Evolutionary conservation across 257 asterid species (phyloP).

Genomic region (Solanum chmielewskii): DNA sequence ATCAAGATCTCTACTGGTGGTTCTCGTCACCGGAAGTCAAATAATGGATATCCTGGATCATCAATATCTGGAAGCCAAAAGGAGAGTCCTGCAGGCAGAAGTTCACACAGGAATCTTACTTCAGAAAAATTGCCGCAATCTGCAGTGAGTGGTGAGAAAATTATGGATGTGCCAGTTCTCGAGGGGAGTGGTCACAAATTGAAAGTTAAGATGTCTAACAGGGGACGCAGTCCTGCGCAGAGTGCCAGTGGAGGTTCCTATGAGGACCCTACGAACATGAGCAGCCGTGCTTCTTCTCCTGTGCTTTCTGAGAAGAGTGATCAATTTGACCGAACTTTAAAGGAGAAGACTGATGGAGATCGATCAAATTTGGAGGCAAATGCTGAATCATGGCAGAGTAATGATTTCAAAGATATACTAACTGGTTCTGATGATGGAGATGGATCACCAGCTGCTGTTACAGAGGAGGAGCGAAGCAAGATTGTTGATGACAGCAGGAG

Average conservation of each 20-base stretch:
- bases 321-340: conserved; percentile 22
- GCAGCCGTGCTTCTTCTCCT: conserved; percentile 55
- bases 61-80: conserved; percentile 41
- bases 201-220: conserved; percentile 67
- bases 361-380: conserved; percentile 30
- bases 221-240: conserved; percentile 57
- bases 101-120: conserved; percentile 26
- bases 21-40: conserved; percentile 40
- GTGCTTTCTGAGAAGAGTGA: conserved; percentile 30
- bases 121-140: conserved; percentile 43
- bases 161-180: conserved; percentile 24
- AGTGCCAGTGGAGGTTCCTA: conserved; percentile 38
- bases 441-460: conserved; percentile 28
- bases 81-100: conserved; percentile 39
- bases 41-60: conserved; percentile 25
- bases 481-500: conserved; percentile 22
- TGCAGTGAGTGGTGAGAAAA: conserved; percentile 31
- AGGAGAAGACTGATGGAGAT: conserved; percentile 35
- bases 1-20: conserved; percentile 38
- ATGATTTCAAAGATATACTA: conserved; percentile 35
- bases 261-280: conserved; percentile 38
- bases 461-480: conserved; percentile 45
- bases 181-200: conserved; percentile 56
- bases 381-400: conserved; percentile 31
- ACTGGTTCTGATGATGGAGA: conserved; percentile 44